phyloP scores from a whole-genome alignment of 2,329 filamentous ascomycete genomes.

The Monosporascus sp. region DNA sequence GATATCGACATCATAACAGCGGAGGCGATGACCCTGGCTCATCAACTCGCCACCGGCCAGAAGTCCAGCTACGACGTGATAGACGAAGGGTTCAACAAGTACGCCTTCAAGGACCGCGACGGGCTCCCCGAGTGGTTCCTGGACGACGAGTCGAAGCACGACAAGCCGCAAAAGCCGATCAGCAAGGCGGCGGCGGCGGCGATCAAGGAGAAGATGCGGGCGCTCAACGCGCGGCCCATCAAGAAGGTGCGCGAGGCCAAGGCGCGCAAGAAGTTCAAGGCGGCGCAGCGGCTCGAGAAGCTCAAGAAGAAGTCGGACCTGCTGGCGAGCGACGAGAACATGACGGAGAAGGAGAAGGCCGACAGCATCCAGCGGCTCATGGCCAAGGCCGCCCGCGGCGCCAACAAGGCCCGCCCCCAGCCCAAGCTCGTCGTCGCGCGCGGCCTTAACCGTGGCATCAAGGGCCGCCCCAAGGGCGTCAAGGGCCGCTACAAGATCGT shows the following conservation, averaged over 20 bases:
- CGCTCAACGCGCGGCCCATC: conserved; percentile 91
- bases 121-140: conserved; percentile 97
- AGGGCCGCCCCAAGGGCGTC: conserved; percentile 81
- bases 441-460: conserved; percentile 77
- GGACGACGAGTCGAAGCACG: conserved; percentile 83
- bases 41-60: conserved; percentile 81
- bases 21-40: conserved; percentile 96
- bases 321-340: conserved; percentile 79
- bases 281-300: conserved; percentile 86
- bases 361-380: conserved; percentile 76
- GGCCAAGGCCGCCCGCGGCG: conserved; percentile 60
- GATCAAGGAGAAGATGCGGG: conserved; percentile 90
- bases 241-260: conserved; percentile 98
- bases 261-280: conserved; percentile 94
- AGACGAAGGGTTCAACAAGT: conserved; percentile 92
- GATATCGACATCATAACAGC: conserved; percentile 99
- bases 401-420: conserved; percentile 78
- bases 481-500: conserved; percentile 98
- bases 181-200: conserved; percentile 83
- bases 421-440: conserved; percentile 86
- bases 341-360: conserved; percentile 96
- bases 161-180: conserved; percentile 81
- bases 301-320: conserved; percentile 95
- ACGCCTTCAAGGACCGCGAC: conserved; percentile 82
- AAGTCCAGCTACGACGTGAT: conserved; percentile 73